These are phyloP conservation scores for Neltuma alba DNA, from an alignment of 306 rosid genomes.

Conservation along the genomic window DNA sequence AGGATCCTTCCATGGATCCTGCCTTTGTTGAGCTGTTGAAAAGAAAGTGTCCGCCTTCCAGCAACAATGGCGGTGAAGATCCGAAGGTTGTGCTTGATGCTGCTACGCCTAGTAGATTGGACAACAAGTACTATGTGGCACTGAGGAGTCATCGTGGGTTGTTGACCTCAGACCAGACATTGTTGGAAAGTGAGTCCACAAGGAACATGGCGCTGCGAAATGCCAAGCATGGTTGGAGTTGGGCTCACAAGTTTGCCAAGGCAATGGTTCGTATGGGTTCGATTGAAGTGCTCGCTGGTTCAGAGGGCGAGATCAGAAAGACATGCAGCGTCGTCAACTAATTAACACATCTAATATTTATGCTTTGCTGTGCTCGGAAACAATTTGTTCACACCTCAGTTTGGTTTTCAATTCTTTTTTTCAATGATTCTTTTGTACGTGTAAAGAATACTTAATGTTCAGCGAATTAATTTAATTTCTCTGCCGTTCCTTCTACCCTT, in stretches of 20 bases:
- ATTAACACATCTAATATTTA: not conserved
- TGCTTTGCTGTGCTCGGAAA: not conserved
- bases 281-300: not conserved
- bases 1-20: conserved; percentile 4
- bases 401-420: not conserved
- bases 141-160: conserved; percentile 41
- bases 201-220: conserved; percentile 35
- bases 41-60: conserved; percentile 37
- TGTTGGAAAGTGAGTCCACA: conserved; percentile 25
- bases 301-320: not conserved
- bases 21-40: conserved; percentile 22
- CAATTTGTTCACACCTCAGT: not conserved
- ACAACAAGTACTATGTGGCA: conserved; percentile 40
- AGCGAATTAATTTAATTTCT: not conserved
- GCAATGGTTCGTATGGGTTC: conserved; percentile 5
- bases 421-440: not conserved
- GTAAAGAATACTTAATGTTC: not conserved
- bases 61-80: not conserved
- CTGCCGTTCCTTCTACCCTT: not conserved
- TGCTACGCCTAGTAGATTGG: not conserved
- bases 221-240: conserved; percentile 22
- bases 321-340: conserved; percentile 30
- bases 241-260: conserved; percentile 41
- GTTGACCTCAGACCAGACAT: conserved; percentile 44
- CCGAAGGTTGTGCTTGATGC: not conserved